Base-by-base conservation (phyloP, 768 basidiomycete genomes). In the Cystoderma amianthinum region DNA sequence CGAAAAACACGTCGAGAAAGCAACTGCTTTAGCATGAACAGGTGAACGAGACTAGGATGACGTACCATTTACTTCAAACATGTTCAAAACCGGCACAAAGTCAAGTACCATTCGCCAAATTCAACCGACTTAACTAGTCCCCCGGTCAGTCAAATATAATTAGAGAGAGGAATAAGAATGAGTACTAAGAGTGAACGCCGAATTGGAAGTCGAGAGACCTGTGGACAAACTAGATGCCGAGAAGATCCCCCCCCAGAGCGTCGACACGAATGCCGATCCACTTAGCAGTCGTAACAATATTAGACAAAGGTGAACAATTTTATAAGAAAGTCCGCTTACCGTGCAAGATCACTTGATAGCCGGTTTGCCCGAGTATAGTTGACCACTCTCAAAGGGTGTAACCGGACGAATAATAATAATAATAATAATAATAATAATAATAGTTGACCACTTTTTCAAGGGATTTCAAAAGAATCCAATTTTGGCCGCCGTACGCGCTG, bases 401-500 rank as follows among this genome's bases (percentile, higher is more conserved):
- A n/a, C n/a, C n/a, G n/a, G n/a, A n/a, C n/a, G n/a, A n/a, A n/a
- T n/a, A n/a, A n/a, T n/a, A n/a, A n/a, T n/a, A n/a, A n/a, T n/a
- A n/a, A n/a, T n/a, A n/a, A n/a, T n/a, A n/a, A n/a, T n/a, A n/a
- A n/a, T n/a, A n/a, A n/a, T n/a, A n/a, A n/a, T n/a, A n/a, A 45
- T 72, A 81, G 22, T 64, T 65, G 53, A 85, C 75, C 33, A 83
- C 76, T 5, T 76, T 67, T 28, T 62, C 58, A 34, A 72, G 55
- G 4, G 76, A 71, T 46, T 75, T 67, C 38, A 44, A 44, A 48
- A 55, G 71, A 62, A 72, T 81, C 5, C 60, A 49, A 23, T 68
- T 56, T 59, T 84, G 72, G 4, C 75, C 78, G 2, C 76, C 74
- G 51, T 80, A 87, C 1, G 84, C 84, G 17, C 82, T 68, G 42